phyloP scores from a whole-genome alignment of 2,329 filamentous ascomycete genomes.

The Coniochaeta ligniaria region DNA sequence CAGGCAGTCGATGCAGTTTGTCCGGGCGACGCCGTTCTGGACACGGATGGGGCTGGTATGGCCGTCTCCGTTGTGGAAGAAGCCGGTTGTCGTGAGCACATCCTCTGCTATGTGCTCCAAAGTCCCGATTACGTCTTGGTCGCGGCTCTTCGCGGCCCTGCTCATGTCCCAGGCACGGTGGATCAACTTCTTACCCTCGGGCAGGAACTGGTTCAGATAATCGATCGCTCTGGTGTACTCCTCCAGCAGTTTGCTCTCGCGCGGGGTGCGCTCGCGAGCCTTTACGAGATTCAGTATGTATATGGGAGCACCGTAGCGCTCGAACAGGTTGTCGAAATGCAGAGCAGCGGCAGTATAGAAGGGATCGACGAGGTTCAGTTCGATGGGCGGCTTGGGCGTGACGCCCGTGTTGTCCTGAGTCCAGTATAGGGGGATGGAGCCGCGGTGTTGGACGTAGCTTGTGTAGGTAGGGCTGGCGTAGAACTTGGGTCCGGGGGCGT shows the following conservation, averaged over 20 bases:
- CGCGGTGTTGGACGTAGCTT: slow-evolving; percentile 92
- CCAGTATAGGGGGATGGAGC: slow-evolving; percentile 96
- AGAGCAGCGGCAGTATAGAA: slow-evolving; percentile 90
- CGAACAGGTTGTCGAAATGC: slow-evolving; percentile 92
- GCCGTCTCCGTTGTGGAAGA: slow-evolving; percentile 88
- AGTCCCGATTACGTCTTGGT: slow-evolving; percentile 89
- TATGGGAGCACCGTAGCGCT: slow-evolving; percentile 85
- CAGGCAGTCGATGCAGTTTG: slow-evolving; percentile 96
- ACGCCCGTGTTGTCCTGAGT: slow-evolving; percentile 94
- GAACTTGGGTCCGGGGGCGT: slow-evolving; percentile 76
- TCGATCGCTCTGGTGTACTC: slow-evolving; percentile 83
- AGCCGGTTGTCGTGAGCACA: slow-evolving; percentile 77
- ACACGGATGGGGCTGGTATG: slow-evolving; percentile 57
- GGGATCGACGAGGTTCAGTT: slow-evolving; percentile 89
- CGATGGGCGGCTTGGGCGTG: slow-evolving; percentile 91
- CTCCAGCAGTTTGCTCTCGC: slow-evolving; percentile 83
- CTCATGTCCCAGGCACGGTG: slow-evolving; percentile 99
- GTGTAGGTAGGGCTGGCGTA: slow-evolving; percentile 90
- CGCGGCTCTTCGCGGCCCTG: slow-evolving; percentile 81
- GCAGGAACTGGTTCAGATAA: slow-evolving; percentile 92
- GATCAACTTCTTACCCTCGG: slow-evolving; percentile 74
- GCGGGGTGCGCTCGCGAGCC: slow-evolving; percentile 74
- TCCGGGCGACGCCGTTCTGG: slow-evolving; percentile 88
- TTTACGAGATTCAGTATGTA: slow-evolving; percentile 93
- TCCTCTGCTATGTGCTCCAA: slow-evolving; percentile 85